Base-by-base conservation (phyloP, 371 early-diverging fungal species). In the Syncephalastrum monosporum region DNA sequence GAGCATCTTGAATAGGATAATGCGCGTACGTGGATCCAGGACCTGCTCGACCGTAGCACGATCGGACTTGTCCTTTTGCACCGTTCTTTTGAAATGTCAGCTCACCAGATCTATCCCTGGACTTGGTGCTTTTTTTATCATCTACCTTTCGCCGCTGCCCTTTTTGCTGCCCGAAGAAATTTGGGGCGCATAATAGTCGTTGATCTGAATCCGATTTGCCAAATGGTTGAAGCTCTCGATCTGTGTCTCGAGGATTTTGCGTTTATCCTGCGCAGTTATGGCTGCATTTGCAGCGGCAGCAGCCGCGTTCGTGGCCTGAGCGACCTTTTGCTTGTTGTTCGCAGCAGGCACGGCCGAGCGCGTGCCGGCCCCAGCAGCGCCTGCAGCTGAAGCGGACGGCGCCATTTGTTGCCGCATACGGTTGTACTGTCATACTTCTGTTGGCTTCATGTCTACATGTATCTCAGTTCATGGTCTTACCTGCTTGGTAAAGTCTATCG, bases 11-110 rank as follows among this genome's bases (percentile, higher is more conserved):
- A 96, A 93, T 25, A 99, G 72, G 60, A 99, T 98, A 43, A 93
- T 92, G 56, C 97, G 87, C 7, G 99, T 99, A 50, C 97, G 91
- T 10, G 95, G 96, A 75, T 99, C 99, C 23, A 99, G 74, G 1
- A 98, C 99, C 70, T 96, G 98, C 65, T 99, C 99, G 2, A 91
- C 90, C 0, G 99, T 99, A 2, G 99, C 99, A 17, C 99, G 86
- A 65, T 99, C 97, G 0, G 98, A 80, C 71, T 97, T 97, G 77
- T 99, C 99, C 45, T 80, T 89, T 55, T 68, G 67, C 5, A 61
- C 60, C 1, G 66, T 68, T 56, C 71, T 72, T 57, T 42, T 42
- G 49, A 8, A 16, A 42, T 21, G n/a, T 17, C n/a, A 48, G 15
- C 14, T 27, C 27, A 27, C 27, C 4, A 27, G 27, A 27, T 27